A percentile compares a stretch with the other conserved stretches of the same genome.
These are phyloP conservation scores for Neurospora sp. DNA, from an alignment of 495 filamentous ascomycete species.

Conservation along the genomic window DNA sequence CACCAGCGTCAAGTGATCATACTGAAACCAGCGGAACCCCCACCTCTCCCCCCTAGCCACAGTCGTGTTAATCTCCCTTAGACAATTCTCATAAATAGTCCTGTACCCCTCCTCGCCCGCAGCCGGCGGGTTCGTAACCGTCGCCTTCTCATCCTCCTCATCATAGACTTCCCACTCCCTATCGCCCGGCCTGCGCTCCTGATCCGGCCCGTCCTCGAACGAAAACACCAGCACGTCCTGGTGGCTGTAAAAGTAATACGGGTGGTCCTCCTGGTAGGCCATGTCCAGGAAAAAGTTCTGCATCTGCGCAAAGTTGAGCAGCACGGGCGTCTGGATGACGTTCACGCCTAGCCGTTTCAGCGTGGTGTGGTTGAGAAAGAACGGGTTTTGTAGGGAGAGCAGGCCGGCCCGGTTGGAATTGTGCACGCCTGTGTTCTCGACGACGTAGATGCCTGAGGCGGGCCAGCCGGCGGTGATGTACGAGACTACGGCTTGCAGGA, in stretches of 20 bases:
- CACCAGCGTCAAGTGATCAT: conserved; percentile 48
- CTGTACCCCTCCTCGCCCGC: conserved; percentile 33
- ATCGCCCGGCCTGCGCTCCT: conserved; percentile 19
- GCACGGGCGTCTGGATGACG: conserved; percentile 43
- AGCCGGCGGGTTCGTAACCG: conserved; percentile 16
- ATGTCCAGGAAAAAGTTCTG: conserved; percentile 49
- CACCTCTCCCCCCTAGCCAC: conserved; percentile 25
- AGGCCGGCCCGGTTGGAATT: conserved; percentile 39
- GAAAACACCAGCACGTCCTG: conserved; percentile 46
- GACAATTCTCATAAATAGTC: conserved; percentile 39
- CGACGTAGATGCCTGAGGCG: conserved; percentile 45
- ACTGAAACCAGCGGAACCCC: conserved; percentile 44
- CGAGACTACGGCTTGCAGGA: conserved; percentile 46
- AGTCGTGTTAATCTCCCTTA: conserved; percentile 31
- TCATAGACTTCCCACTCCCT: conserved; percentile 23
- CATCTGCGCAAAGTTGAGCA: conserved; percentile 50
- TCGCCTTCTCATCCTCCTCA: conserved; percentile 24
- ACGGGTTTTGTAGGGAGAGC: conserved; percentile 47
- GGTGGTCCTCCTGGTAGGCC: conserved; percentile 46
- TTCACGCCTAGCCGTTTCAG: conserved; percentile 44
- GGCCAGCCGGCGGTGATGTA: conserved; percentile 55
- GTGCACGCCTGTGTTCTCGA: conserved; percentile 54
- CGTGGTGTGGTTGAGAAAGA: conserved; percentile 45
- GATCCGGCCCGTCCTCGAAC: conserved; percentile 35
- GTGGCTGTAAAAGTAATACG: conserved; percentile 48